Conservation (phyloP, 2,329 filamentous ascomycete species). For the Exutisphaerella laricina region DNA sequence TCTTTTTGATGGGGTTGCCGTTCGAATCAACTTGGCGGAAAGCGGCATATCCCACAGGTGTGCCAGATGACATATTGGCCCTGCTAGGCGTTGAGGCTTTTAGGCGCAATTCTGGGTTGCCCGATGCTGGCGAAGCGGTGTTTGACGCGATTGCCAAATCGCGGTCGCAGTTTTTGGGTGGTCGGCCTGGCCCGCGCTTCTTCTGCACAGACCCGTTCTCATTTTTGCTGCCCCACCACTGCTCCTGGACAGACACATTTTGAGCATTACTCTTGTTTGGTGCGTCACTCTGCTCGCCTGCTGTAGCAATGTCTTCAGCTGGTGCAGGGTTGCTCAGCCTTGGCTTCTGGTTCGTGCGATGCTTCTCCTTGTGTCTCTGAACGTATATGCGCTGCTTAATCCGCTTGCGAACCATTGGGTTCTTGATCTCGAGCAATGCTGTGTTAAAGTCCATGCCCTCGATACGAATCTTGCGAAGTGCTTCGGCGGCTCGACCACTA, state of each 20-base stretch:
- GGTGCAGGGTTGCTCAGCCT: background rate
- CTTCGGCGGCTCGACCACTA: constrained; percentile 2
- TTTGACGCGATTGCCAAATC: background rate
- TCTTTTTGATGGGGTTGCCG: constrained; percentile 37
- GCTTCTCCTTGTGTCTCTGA: background rate
- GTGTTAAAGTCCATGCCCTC: background rate
- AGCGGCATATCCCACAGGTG: constrained; percentile 38
- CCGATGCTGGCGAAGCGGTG: background rate
- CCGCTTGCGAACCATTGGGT: constrained; percentile 4
- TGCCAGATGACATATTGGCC: constrained; percentile 9
- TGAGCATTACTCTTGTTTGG: background rate
- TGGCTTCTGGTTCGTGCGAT: background rate
- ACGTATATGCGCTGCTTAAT: constrained; percentile 3
- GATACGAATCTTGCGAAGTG: constrained; percentile 4
- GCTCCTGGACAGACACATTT: constrained; percentile 4
- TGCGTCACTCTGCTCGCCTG: constrained; percentile 2
- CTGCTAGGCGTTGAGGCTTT: background rate
- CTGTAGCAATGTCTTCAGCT: background rate
- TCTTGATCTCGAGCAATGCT: background rate
- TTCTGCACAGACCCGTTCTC: background rate
- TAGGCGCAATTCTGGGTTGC: background rate
- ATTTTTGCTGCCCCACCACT: constrained; percentile 6
- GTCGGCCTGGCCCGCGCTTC: constrained; percentile 4
- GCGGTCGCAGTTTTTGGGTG: constrained; percentile 5
- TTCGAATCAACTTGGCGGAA: constrained; percentile 35